Evolutionary conservation across 805 yeast genomes (phyloP).

Genomic region (Cyberlindnera xylosilytica): DNA sequence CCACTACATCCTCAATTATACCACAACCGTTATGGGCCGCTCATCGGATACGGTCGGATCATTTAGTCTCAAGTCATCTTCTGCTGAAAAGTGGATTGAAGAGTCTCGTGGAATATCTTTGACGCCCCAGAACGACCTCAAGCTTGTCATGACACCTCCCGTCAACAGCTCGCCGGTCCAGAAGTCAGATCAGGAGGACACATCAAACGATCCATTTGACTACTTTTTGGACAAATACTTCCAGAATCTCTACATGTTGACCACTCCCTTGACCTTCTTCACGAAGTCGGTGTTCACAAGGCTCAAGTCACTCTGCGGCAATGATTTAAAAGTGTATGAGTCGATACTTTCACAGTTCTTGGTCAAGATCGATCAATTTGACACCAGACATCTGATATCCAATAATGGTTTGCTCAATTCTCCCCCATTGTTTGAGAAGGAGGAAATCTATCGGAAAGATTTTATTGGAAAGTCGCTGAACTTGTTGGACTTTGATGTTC

Average conservation of each 20-base stretch:
- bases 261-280: slow-evolving; percentile 38
- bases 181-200: slow-evolving; percentile 10
- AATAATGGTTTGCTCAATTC: slow-evolving; percentile 30
- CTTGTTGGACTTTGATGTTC: slow-evolving; percentile 25
- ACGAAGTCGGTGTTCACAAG: slow-evolving; percentile 49
- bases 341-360: slow-evolving; percentile 30
- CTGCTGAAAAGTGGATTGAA: slow-evolving; percentile 3
- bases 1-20: slow-evolving; percentile 8
- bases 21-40: too few species aligned
- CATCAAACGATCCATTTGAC: slow-evolving; percentile 26
- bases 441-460: slow-evolving; percentile 26
- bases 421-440: slow-evolving; percentile 23
- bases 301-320: slow-evolving; percentile 40
- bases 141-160: slow-evolving; percentile 27
- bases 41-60: too few species aligned
- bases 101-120: background rate
- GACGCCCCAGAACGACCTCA: slow-evolving; percentile 14
- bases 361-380: slow-evolving; percentile 38
- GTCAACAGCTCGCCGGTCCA: slow-evolving; percentile 18
- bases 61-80: background rate
- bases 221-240: slow-evolving; percentile 33
- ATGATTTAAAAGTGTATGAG: slow-evolving; percentile 22
- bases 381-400: slow-evolving; percentile 35
- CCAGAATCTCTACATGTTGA: slow-evolving; percentile 32
- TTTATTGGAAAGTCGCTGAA: slow-evolving; percentile 28